A percentile compares a stretch with the other conserved stretches of the same genome.
These are phyloP conservation scores for Aeminium ludgeri DNA, from an alignment of 495 filamentous ascomycete genomes.

Conservation along the genomic window DNA sequence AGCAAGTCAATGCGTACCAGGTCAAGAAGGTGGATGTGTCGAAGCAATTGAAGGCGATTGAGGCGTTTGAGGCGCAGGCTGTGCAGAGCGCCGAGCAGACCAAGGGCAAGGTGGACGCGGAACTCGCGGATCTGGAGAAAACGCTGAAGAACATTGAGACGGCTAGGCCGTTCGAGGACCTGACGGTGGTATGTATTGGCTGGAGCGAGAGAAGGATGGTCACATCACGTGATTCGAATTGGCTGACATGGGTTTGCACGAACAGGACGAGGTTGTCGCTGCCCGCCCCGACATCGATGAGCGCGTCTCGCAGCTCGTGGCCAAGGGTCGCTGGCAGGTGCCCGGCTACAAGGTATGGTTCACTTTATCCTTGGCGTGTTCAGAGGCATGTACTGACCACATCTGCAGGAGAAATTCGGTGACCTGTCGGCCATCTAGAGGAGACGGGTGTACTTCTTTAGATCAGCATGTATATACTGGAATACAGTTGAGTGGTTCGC, in stretches of 20 bases:
- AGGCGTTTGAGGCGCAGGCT: conserved; percentile 92
- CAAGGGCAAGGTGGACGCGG: conserved; percentile 81
- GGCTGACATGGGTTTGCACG: conserved; percentile 17
- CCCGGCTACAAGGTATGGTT: conserved; percentile 88
- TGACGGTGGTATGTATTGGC: conserved; percentile 74
- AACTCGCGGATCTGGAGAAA: conserved; percentile 79
- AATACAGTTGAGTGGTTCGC: no score
- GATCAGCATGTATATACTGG: conserved; percentile 2
- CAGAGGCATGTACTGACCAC: conserved; percentile 2
- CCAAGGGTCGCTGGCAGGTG: conserved; percentile 92
- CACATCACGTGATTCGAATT: neutral
- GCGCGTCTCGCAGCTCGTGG: conserved; percentile 78
- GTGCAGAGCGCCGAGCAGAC: conserved; percentile 92
- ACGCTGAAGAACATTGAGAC: conserved; percentile 94
- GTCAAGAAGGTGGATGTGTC: conserved; percentile 74
- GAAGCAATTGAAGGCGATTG: conserved; percentile 92
- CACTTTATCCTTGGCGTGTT: neutral
- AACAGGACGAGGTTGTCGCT: conserved; percentile 79
- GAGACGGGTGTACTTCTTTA: neutral
- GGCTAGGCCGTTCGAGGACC: conserved; percentile 86
- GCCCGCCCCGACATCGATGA: conserved; percentile 91
- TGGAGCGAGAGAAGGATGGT: conserved; percentile 7
- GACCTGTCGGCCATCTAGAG: conserved; percentile 77
- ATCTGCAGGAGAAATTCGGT: conserved; percentile 83
- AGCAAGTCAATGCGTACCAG: conserved; percentile 76